Percentiles rank a stretch among this genome's conserved stretches.
Conservation (phyloP, 2,329 filamentous ascomycete species). For the Gremmenia infestans region DNA sequence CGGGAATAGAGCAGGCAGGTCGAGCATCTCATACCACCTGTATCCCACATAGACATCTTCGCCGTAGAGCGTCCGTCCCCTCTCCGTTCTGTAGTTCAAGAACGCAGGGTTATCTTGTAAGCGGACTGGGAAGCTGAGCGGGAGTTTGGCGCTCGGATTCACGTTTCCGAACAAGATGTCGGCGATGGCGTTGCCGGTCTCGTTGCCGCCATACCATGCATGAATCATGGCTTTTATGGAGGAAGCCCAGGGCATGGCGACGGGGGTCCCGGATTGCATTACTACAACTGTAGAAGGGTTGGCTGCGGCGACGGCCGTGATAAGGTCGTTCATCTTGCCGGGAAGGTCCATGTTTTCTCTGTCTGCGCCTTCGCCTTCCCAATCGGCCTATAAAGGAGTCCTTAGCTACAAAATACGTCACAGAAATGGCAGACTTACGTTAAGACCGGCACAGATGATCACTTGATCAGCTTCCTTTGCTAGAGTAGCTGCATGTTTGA, state of each 20-base stretch:
- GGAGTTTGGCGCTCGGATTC: constrained; percentile 71
- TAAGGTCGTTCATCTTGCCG: constrained; percentile 64
- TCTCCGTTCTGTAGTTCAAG: constrained; percentile 68
- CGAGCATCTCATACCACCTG: constrained; percentile 70
- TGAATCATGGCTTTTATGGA: constrained; percentile 57
- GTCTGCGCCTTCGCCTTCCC: constrained; percentile 76
- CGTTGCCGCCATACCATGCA: constrained; percentile 85
- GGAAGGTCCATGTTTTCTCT: constrained; percentile 75
- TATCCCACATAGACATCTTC: constrained; percentile 81
- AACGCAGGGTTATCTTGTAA: constrained; percentile 70
- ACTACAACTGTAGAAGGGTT: constrained; percentile 70
- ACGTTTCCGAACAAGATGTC: constrained; percentile 71
- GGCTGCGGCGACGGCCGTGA: constrained; percentile 57
- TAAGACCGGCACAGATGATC: constrained; percentile 71
- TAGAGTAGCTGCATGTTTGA: constrained; percentile 60
- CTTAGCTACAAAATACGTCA: not conserved
- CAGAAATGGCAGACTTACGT: constrained; percentile 36
- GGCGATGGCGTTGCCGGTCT: constrained; percentile 75
- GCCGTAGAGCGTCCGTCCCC: constrained; percentile 67
- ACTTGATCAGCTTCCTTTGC: constrained; percentile 71
- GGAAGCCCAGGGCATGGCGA: constrained; percentile 64
- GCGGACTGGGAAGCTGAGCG: constrained; percentile 64
- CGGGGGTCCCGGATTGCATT: constrained; percentile 72
- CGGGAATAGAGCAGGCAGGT: constrained; percentile 61
- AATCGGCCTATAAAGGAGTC: constrained; percentile 46